phyloP scores from a whole-genome alignment of 257 asterid species.

The Haberlea rhodopensis region DNA sequence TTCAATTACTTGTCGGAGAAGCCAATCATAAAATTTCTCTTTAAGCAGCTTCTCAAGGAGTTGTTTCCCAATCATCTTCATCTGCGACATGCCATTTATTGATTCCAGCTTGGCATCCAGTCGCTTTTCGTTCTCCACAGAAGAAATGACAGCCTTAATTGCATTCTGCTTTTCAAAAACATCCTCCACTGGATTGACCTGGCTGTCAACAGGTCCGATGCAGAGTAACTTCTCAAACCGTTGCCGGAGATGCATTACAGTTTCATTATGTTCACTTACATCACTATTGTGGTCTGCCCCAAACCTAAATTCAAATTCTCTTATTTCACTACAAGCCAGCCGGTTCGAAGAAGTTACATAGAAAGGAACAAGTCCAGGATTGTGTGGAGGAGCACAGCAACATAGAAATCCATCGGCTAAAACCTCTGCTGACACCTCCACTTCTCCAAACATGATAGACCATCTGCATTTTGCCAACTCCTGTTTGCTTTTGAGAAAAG shows the following conservation, averaged over 20 bases:
- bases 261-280: conserved; percentile 32
- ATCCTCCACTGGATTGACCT: conserved; percentile 29
- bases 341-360: conserved; percentile 79
- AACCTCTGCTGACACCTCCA: conserved; percentile 77
- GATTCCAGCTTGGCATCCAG: conserved; percentile 36
- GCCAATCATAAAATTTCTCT: conserved; percentile 70
- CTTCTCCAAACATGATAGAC: conserved; percentile 88
- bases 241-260: conserved; percentile 46
- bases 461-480: conserved; percentile 54
- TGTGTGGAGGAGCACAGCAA: conserved; percentile 66
- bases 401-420: conserved; percentile 62
- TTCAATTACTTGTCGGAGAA: conserved; percentile 55
- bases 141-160: conserved; percentile 40
- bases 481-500: conserved; percentile 55
- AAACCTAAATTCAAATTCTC: conserved; percentile 70
- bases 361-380: conserved; percentile 65
- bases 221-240: conserved; percentile 56
- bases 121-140: conserved; percentile 51
- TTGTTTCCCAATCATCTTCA: conserved; percentile 41
- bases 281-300: conserved; percentile 33
- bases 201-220: conserved; percentile 33
- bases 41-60: conserved; percentile 54
- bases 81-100: conserved; percentile 34
- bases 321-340: conserved; percentile 81
- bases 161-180: conserved; percentile 36